phyloP scores from a whole-genome alignment of 1,139 yeast species.

The Blastobotrys raffinosifermentans region DNA sequence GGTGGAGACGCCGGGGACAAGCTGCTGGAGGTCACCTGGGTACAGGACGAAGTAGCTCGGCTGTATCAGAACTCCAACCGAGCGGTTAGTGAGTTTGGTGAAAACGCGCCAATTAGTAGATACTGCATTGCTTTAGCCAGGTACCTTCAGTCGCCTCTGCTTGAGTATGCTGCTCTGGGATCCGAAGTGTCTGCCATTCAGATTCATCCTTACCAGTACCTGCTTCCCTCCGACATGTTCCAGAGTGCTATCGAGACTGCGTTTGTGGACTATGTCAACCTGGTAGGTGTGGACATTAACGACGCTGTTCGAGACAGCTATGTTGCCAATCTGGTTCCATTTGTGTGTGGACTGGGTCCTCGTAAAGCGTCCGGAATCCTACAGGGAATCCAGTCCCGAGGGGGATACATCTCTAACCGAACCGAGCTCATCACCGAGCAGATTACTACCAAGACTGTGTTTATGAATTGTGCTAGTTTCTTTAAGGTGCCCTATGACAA shows the following conservation, averaged over 20 bases:
- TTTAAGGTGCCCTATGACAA: constrained; percentile 69
- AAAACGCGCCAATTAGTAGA: constrained; percentile 72
- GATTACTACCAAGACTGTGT: constrained; percentile 71
- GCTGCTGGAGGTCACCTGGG: constrained; percentile 60
- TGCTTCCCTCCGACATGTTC: constrained; percentile 60
- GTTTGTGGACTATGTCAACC: constrained; percentile 82
- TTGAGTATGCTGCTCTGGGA: constrained; percentile 80
- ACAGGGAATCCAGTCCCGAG: constrained; percentile 73
- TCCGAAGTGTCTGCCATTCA: constrained; percentile 65
- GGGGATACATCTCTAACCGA: constrained; percentile 61
- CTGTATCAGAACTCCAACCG: constrained; percentile 76
- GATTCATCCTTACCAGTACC: constrained; percentile 69
- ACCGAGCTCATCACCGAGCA: constrained; percentile 75
- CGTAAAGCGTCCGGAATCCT: constrained; percentile 87
- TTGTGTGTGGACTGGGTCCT: constrained; percentile 88
- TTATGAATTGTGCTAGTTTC: constrained; percentile 90
- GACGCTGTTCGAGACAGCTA: constrained; percentile 77
- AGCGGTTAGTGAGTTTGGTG: constrained; percentile 78
- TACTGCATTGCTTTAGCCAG: constrained; percentile 89
- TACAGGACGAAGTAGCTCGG: constrained; percentile 89
- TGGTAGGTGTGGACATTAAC: constrained; percentile 91
- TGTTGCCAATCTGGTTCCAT: constrained; percentile 64
- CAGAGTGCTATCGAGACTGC: constrained; percentile 68
- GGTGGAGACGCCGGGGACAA: constrained; percentile 34
- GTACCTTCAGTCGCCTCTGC: constrained; percentile 81